phyloP scores from a whole-genome alignment of 2,329 filamentous ascomycete genomes.

The Talaromyces albobiverticillius region DNA sequence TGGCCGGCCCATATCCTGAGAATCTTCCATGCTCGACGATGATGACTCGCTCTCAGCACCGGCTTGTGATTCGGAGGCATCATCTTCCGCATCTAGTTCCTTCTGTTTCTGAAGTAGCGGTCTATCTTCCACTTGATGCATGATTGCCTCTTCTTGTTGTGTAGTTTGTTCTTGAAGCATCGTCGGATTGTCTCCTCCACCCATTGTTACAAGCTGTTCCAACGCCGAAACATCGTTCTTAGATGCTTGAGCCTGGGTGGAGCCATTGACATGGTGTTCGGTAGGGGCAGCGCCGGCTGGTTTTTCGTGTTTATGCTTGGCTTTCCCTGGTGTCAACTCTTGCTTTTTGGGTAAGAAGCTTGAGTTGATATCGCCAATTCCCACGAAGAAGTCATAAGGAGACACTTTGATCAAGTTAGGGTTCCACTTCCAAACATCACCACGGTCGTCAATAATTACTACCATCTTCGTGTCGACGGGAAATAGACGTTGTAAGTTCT shows the following conservation, averaged over 20 bases:
- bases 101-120: slow-evolving; percentile 92
- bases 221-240: slow-evolving; percentile 54
- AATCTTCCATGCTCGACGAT: slow-evolving; percentile 36
- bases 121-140: slow-evolving; percentile 83
- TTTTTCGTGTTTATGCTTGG: slow-evolving; percentile 26
- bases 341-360: slow-evolving; percentile 84
- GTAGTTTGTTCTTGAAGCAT: slow-evolving; percentile 72
- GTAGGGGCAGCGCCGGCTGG: slow-evolving; percentile 14
- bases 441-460: slow-evolving; percentile 95
- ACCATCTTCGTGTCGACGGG: slow-evolving; percentile 99
- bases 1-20: slow-evolving; percentile 38
- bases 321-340: slow-evolving; percentile 42
- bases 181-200: slow-evolving; percentile 64
- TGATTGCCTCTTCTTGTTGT: slow-evolving; percentile 82
- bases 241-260: slow-evolving; percentile 22
- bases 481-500: slow-evolving; percentile 86
- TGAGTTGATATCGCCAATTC: slow-evolving; percentile 97
- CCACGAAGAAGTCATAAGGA: slow-evolving; percentile 96
- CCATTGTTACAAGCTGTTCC: slow-evolving; percentile 76
- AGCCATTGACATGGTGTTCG: slow-evolving; percentile 33
- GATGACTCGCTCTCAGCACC: slow-evolving; percentile 47
- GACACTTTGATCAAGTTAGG: slow-evolving; percentile 91
- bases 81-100: slow-evolving; percentile 80
- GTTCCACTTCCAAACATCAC: slow-evolving; percentile 93
- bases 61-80: slow-evolving; percentile 53